Evolutionary conservation across 352 stramenopile genomes (phyloP), one percentile per base, ranked within the genome.

Genomic region (Elongisporangium undulatum): DNA sequence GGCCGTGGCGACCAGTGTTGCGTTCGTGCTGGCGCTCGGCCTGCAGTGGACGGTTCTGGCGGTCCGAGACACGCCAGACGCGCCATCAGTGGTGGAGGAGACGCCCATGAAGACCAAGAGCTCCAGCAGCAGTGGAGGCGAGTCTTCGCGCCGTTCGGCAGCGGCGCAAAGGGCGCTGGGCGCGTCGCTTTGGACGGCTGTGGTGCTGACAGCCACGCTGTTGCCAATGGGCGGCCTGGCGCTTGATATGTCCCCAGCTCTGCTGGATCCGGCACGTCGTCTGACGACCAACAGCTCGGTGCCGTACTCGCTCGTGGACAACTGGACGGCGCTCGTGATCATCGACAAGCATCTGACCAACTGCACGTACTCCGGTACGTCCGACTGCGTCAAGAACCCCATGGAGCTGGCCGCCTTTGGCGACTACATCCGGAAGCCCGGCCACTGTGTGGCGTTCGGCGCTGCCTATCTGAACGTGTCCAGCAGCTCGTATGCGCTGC

Each of bases 311-410:
- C 66, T 82, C 21, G 66, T 71, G 1, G 71, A 80, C 41, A 85
- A 82, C 21, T 60, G 51, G 15, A 79, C 68, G 17, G 51, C 65
- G 5, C 50, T 85, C 19, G 64, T 61, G 19, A 19, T 61, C 17
- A 53, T 80, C 45, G 22, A 63, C n/a, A 49, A 60, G n/a, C 56
- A 82, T 49, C 67, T 86, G 9, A 74, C 72, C 52, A 77, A 67
- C 66, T 89, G 80, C 69, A 85, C 59, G 53, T 90, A 87, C 63
- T 85, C 80, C 20, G 85, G 85, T 26, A 74, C 69, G 49, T 59
- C 79, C 19, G 63, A 82, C 49, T 90, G 80, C 57, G 71, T 88
- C 49, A 54, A 82, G 48, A 61, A 83, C 51, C 71, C 74, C 0
- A 64, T 60, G 51, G 61, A 58, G 0, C 59, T 81, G 23, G 26